These are phyloP conservation scores for Closterium sp. DNA, from an alignment of 139 green algal genomes.

Conservation along the genomic window DNA sequence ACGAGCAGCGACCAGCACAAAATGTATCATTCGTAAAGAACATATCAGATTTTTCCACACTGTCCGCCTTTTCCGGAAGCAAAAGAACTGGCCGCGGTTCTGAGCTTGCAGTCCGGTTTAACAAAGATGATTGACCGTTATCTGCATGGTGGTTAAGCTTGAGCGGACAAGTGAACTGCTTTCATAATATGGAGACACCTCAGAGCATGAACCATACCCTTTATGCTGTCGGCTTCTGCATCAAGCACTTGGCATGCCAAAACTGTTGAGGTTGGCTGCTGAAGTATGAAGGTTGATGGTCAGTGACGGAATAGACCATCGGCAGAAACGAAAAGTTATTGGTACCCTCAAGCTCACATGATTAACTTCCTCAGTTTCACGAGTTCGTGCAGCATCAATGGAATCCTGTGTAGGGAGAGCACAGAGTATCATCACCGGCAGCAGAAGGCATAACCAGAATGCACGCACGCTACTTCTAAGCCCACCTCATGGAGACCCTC, in stretches of 20 bases:
- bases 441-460: too few relatives aligned
- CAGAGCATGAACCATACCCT: neutral
- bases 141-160: neutral
- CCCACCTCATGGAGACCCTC: too few relatives aligned
- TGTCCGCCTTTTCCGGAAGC: neutral
- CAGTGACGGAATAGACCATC: neutral
- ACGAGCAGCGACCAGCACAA: neutral
- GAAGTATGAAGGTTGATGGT: neutral
- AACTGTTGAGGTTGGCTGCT: neutral
- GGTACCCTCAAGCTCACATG: neutral
- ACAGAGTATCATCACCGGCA: neutral
- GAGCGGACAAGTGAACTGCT: neutral
- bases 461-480: too few relatives aligned
- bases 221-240: neutral
- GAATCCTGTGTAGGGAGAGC: neutral
- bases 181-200: neutral
- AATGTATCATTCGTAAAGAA: neutral
- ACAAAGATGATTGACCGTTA: neutral
- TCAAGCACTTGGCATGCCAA: neutral
- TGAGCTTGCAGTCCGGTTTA: neutral
- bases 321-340: neutral
- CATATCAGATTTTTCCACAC: neutral
- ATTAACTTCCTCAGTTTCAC: neutral
- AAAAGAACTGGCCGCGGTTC: neutral
- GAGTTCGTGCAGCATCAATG: neutral